These are phyloP conservation scores for Colletotrichum endophyticum DNA, from an alignment of 2,329 filamentous ascomycete species.

Conservation along the genomic window DNA sequence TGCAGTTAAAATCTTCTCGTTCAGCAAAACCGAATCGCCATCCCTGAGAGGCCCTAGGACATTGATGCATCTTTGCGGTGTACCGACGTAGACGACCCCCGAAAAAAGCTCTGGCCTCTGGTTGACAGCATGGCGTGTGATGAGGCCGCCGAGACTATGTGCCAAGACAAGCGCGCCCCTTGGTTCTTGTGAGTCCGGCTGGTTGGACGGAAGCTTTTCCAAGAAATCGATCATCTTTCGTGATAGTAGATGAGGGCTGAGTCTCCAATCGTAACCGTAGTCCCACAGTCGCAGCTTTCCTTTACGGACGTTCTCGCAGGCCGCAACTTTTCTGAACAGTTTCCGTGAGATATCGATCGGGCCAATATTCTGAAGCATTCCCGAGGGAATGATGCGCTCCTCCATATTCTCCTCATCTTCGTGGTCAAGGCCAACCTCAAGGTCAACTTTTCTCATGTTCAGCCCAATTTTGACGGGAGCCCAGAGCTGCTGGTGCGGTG, in stretches of 20 bases:
- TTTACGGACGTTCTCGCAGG: constrained; percentile 73
- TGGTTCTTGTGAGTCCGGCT: constrained; percentile 63
- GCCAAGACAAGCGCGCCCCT: constrained; percentile 82
- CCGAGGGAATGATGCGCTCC: constrained; percentile 81
- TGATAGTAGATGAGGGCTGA: constrained; percentile 81
- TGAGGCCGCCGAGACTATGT: constrained; percentile 86
- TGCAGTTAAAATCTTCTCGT: constrained; percentile 86
- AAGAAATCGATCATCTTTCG: constrained; percentile 75
- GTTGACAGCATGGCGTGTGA: constrained; percentile 89
- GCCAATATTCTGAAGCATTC: constrained; percentile 90
- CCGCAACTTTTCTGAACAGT: constrained; percentile 77
- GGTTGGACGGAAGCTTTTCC: constrained; percentile 76
- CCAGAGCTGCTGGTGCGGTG: constrained; percentile 88
- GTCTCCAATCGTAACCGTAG: constrained; percentile 93
- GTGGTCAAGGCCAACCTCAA: constrained; percentile 82
- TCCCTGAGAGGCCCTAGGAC: constrained; percentile 89
- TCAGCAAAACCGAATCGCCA: constrained; percentile 90
- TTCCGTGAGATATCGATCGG: constrained; percentile 88
- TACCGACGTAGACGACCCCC: constrained; percentile 84
- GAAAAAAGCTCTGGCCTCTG: constrained; percentile 83
- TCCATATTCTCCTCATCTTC: constrained; percentile 86
- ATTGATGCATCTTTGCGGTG: constrained; percentile 86
- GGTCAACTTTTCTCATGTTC: constrained; percentile 88
- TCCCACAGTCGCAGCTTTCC: constrained; percentile 83
- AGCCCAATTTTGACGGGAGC: constrained; percentile 92